Evolutionary conservation across 2,329 filamentous ascomycete genomes (phyloP), one percentile per base, ranked within the genome.

Genomic region (Boeremia lycopersici): DNA sequence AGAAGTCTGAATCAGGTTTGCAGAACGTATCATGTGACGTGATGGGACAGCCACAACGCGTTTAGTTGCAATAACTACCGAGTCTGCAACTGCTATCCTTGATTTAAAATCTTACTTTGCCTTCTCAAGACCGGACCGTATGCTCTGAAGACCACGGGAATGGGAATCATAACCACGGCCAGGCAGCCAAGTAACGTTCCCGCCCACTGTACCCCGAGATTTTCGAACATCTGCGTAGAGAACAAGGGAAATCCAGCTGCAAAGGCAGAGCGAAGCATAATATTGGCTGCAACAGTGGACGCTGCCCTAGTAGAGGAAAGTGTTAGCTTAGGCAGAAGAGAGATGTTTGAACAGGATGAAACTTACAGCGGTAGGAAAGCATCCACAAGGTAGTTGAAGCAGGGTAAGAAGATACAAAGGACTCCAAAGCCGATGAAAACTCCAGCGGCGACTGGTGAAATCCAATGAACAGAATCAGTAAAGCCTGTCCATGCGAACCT

Each of bases 341-440:
- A 25, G 6, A 3, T 6, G 23, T 17, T 15, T 13, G 9, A 15
- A 13, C 19, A 35, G 1, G 7, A 7, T 11, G 17, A 1, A 4
- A 50, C 48, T 44, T 31, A 50, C 48, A 50, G 8, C 0, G 40
- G 48, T 11, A 45, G 41, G 8, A 39, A 51, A 17, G 48, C 34
- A 45, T 51, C 48, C 11, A 51, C 34, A 15, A 51, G 41, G 19
- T 51, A 51, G 19, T 51, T 51, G 34, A 51, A 45, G 19, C 48
- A 44, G 3, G 48, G 41, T 7, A 45, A n/a, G 7, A 51, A 51
- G 34, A 51, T 51, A n/a, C 40, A 45, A 19, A 45, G 34, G 5
- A 45, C 40, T 10, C 48, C 48, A 13, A 51, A 51, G 2, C 48
- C 48, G n/a, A 51, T 44, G 23, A 45, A 39, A 1, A 45, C 34